These are phyloP conservation scores for Wallacemonas sp. DNA, from an alignment of 208 protist species.

Conservation along the genomic window DNA sequence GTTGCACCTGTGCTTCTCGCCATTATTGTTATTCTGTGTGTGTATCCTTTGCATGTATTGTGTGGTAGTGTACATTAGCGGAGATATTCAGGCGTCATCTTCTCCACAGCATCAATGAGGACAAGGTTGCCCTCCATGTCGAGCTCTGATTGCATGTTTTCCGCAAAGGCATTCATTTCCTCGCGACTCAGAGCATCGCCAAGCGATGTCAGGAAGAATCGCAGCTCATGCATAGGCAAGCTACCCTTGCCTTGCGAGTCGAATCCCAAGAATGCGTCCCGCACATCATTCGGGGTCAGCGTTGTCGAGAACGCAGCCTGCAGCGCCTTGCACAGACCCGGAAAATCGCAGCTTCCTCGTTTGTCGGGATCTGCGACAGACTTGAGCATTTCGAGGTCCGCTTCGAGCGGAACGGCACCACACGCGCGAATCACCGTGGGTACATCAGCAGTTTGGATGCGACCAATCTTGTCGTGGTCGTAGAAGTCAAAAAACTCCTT, in stretches of 20 bases:
- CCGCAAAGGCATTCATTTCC: slow-evolving; percentile 91
- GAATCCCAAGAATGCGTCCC: slow-evolving; percentile 93
- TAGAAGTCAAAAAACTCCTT: slow-evolving; percentile 71
- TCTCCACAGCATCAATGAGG: slow-evolving; percentile 69
- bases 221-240: slow-evolving; percentile 92
- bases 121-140: slow-evolving; percentile 91
- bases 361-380: slow-evolving; percentile 58
- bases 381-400: slow-evolving; percentile 53
- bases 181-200: slow-evolving; percentile 92
- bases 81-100: slow-evolving; percentile 85
- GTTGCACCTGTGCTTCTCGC: too few relatives aligned
- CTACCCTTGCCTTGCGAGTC: slow-evolving; percentile 93
- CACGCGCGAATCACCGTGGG: slow-evolving; percentile 69
- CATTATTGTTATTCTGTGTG: too few relatives aligned
- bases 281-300: slow-evolving; percentile 69
- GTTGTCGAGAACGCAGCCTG: slow-evolving; percentile 59
- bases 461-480: slow-evolving; percentile 80
- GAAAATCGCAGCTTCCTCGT: slow-evolving; percentile 73
- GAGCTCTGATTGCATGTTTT: slow-evolving; percentile 83
- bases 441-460: slow-evolving; percentile 54
- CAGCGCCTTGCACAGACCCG: slow-evolving; percentile 74
- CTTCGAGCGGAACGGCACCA: slow-evolving; percentile 68
- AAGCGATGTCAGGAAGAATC: slow-evolving; percentile 93
- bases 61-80: slow-evolving; percentile 36
- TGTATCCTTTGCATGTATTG: too few relatives aligned